These are phyloP conservation scores for Conringia planisiliqua DNA, from an alignment of 345 rosid genomes.

Conservation along the genomic window DNA sequence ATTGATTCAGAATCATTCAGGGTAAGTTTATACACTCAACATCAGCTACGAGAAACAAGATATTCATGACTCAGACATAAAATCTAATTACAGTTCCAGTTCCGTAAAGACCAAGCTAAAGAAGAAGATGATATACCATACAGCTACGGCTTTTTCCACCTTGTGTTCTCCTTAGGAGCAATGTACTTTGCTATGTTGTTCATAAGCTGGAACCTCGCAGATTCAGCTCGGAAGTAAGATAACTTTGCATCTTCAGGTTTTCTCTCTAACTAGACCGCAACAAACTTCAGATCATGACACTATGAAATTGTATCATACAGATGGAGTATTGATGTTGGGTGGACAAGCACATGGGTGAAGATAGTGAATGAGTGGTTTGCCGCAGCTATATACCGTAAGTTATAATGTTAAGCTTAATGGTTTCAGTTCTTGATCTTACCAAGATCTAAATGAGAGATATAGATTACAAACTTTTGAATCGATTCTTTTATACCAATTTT, in stretches of 20 bases:
- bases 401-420: not conserved
- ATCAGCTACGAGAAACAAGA: not conserved
- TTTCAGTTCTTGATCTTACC: not conserved
- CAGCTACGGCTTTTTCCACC: slow-evolving; percentile 75
- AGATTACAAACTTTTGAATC: not conserved
- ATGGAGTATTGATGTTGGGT: slow-evolving; percentile 92
- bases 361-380: slow-evolving; percentile 89
- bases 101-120: slow-evolving; percentile 50
- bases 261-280: not conserved
- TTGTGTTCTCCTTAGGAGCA: slow-evolving; percentile 82
- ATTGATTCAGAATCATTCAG: slow-evolving; percentile 82
- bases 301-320: slow-evolving; percentile 28
- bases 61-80: not conserved
- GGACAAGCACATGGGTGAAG: slow-evolving; percentile 95
- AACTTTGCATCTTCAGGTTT: not conserved
- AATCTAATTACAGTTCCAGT: slow-evolving; percentile 39
- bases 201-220: slow-evolving; percentile 76
- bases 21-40: slow-evolving; percentile 33
- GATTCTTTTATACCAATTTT: too few relatives aligned
- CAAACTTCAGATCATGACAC: not conserved
- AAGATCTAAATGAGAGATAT: not conserved
- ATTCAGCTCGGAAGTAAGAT: slow-evolving; percentile 54
- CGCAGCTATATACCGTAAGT: slow-evolving; percentile 73
- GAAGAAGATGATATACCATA: slow-evolving; percentile 71
- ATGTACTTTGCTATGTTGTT: slow-evolving; percentile 95